phyloP scores from a whole-genome alignment of 2,329 filamentous ascomycete species.

The Hortaea sp. region DNA sequence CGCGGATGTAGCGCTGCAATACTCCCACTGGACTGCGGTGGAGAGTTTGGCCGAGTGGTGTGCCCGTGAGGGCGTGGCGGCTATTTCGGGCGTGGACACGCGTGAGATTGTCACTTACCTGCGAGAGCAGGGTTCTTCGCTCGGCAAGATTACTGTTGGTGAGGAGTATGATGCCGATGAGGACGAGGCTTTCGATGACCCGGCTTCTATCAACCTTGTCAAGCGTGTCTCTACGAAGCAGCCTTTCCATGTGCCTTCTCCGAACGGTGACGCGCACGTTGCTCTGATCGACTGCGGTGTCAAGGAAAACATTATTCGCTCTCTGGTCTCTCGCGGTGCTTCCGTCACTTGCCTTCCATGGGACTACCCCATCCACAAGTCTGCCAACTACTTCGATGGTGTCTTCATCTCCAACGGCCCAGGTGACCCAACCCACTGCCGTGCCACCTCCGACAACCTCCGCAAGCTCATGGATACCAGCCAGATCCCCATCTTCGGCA shows the following conservation, averaged over 20 bases:
- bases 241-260: conserved; percentile 86
- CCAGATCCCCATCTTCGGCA: conserved; percentile 89
- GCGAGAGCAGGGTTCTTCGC: conserved; percentile 90
- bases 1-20: conserved; percentile 82
- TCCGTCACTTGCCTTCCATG: conserved; percentile 92
- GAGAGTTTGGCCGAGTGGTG: conserved; percentile 92
- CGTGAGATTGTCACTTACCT: conserved; percentile 92
- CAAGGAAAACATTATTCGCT: conserved; percentile 98
- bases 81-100: conserved; percentile 93
- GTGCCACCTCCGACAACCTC: conserved; percentile 87
- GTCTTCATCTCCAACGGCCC: conserved; percentile 99
- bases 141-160: conserved; percentile 87
- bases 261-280: conserved; percentile 75
- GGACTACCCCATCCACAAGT: conserved; percentile 96
- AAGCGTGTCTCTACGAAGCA: conserved; percentile 96
- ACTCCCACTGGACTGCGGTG: conserved; percentile 98
- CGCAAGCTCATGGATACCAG: conserved; percentile 83
- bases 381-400: conserved; percentile 93
- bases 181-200: conserved; percentile 91
- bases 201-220: conserved; percentile 92
- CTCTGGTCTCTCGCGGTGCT: conserved; percentile 80
- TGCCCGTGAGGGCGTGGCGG: conserved; percentile 87
- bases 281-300: conserved; percentile 96
- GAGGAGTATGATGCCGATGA: conserved; percentile 98
- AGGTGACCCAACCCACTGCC: conserved; percentile 94